Percentiles rank a stretch among this genome's conserved stretches.
Evolutionary conservation across 2,329 filamentous ascomycete genomes (phyloP).

Genomic region (Ceratocystis harringtonii): DNA sequence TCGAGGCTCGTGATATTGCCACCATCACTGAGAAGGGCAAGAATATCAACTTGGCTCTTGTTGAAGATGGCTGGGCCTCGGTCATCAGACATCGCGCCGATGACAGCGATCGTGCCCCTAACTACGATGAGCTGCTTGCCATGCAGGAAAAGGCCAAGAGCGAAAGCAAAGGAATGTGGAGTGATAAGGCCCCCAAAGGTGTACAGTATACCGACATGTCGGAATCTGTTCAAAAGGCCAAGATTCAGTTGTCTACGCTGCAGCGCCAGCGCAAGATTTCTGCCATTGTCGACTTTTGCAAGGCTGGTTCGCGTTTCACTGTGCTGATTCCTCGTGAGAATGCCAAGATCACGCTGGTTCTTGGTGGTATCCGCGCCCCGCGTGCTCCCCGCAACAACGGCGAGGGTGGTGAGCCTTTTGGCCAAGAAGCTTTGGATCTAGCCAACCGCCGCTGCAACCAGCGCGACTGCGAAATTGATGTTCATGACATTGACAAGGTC

Average conservation of each 20-base stretch:
- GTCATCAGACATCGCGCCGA: slow-evolving; percentile 92
- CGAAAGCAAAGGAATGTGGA: slow-evolving; percentile 90
- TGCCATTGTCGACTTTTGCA: slow-evolving; percentile 91
- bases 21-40: slow-evolving; percentile 72
- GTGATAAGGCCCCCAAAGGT: slow-evolving; percentile 67
- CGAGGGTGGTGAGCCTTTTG: slow-evolving; percentile 78
- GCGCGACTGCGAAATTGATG: slow-evolving; percentile 88
- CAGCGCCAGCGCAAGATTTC: slow-evolving; percentile 86
- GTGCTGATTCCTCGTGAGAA: slow-evolving; percentile 83
- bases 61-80: slow-evolving; percentile 86
- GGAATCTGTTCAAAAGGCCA: slow-evolving; percentile 85
- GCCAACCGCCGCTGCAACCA: slow-evolving; percentile 80
- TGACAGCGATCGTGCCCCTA: slow-evolving; percentile 81
- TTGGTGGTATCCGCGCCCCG: slow-evolving; percentile 83
- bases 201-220: slow-evolving; percentile 82
- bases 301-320: slow-evolving; percentile 89
- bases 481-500: slow-evolving; percentile 88
- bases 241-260: slow-evolving; percentile 76
- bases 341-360: slow-evolving; percentile 85
- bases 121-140: slow-evolving; percentile 77
- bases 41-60: slow-evolving; percentile 69
- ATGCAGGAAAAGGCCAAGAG: slow-evolving; percentile 73
- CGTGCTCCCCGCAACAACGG: slow-evolving; percentile 63
- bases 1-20: slow-evolving; percentile 87
- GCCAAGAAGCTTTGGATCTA: slow-evolving; percentile 85